Conservation (phyloP, 352 stramenopile species). For the Phytophthora kernoviae region DNA sequence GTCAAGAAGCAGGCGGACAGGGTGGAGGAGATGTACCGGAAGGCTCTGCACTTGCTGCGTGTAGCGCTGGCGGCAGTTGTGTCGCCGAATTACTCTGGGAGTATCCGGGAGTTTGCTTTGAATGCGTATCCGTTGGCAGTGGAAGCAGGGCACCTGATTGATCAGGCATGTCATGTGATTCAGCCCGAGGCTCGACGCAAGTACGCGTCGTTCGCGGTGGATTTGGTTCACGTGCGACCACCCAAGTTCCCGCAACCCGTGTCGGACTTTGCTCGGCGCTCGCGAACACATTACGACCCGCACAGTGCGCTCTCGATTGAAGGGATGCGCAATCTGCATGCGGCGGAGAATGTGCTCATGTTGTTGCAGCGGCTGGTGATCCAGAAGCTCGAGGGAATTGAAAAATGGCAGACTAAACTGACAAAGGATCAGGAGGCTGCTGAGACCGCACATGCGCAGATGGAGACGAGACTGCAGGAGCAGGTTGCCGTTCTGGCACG, state of each 20-base stretch:
- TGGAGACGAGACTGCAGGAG: conserved; percentile 73
- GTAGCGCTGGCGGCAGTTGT: conserved; percentile 74
- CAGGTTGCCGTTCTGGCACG: conserved; percentile 66
- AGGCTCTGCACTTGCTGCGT: conserved; percentile 75
- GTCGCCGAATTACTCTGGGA: conserved; percentile 69
- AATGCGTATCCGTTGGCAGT: conserved; percentile 74
- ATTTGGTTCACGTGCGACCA: conserved; percentile 51
- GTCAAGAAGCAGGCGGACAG: conserved; percentile 81
- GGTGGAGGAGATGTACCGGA: conserved; percentile 71
- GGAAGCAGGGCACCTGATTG: conserved; percentile 76
- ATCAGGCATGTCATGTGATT: conserved; percentile 69
- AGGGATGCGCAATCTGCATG: conserved; percentile 78
- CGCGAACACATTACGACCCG: conserved; percentile 58
- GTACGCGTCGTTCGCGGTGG: conserved; percentile 67
- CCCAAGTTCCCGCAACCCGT: conserved; percentile 72
- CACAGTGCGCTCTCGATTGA: conserved; percentile 67
- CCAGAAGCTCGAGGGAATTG: conserved; percentile 81
- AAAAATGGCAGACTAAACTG: conserved; percentile 76
- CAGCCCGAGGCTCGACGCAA: conserved; percentile 78
- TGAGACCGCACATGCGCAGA: conserved; percentile 58
- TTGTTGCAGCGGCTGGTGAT: conserved; percentile 83
- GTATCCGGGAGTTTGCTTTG: conserved; percentile 78
- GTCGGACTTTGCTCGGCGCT: conserved; percentile 60
- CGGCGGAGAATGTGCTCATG: conserved; percentile 82
- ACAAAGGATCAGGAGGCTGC: conserved; percentile 63